Evolutionary conservation across 495 filamentous ascomycete genomes (phyloP).

Genomic region (Amphirosellinia nigrospora): DNA sequence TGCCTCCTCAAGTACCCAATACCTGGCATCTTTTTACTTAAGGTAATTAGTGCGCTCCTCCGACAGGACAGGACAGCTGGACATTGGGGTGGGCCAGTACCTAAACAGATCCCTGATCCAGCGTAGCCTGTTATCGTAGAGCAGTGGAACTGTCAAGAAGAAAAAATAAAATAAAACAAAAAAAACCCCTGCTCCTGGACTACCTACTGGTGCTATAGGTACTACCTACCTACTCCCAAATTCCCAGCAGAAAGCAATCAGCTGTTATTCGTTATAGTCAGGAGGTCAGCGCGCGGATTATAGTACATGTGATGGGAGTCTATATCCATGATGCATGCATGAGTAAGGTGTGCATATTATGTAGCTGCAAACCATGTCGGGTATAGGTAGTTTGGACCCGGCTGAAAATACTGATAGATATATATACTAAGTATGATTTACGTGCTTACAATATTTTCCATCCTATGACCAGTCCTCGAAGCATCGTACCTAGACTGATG

Average conservation of each 20-base stretch:
- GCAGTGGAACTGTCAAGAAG: neutral
- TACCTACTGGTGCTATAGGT: neutral
- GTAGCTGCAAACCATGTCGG: neutral
- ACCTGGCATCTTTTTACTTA: no score
- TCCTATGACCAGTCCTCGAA: no score
- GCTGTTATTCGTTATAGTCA: conserved; percentile 4
- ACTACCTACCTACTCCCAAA: neutral
- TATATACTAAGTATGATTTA: neutral
- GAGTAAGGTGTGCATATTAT: conserved; percentile 14
- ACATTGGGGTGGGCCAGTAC: neutral
- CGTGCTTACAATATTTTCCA: neutral
- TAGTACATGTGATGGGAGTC: conserved; percentile 19
- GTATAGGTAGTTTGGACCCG: neutral
- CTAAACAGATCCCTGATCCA: conserved; percentile 14
- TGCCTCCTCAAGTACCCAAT: no score
- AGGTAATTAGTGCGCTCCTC: neutral
- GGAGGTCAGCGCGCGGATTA: conserved; percentile 13
- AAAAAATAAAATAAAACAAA: neutral
- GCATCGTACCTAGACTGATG: neutral
- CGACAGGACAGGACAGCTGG: neutral
- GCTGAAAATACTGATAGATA: conserved; percentile 3
- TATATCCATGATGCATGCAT: conserved; percentile 21
- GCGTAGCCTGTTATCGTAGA: neutral
- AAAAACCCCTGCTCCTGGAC: neutral
- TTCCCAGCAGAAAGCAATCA: neutral